Base-by-base conservation (phyloP, 164 flowering plant species). In the Nymphaea colorata region DNA sequence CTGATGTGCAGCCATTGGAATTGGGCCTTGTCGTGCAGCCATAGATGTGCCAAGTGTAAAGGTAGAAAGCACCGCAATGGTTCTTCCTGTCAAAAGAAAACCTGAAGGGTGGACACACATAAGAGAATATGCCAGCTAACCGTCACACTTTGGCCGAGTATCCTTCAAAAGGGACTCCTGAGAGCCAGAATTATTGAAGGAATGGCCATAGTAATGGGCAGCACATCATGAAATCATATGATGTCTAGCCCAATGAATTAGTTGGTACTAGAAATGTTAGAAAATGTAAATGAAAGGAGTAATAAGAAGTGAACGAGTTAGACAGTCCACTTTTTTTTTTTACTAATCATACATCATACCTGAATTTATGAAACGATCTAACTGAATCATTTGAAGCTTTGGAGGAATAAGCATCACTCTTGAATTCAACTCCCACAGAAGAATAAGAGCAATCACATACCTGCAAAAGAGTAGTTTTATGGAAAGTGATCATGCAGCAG, bases 1-100 rank as follows among this genome's bases (percentile, higher is more conserved):
- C 73, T 94, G 97, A 79, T 89, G 77, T 69, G 96, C 99, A 59
- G 99, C 99, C 99, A 90, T 91, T 16, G 79, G 79, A 59, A 82
- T 63, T 42, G 97, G 87, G 36, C 99, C 99, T 74, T 81, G 83
- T 59, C 76, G 86, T 67, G 99, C 99, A 70, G 92, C 97, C 85
- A 90, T 69, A 8, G 97, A 88, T 74, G 99, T 90, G 53, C 91
- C 85, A 41, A 91, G 62, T 43, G 97, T 91, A 82, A 83, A 76
- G 41, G 95, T 87, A 41, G 77, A 66, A 71, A 94, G 84, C 62
- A 86, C 87, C 59, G 95, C 89, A 65, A 94, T 55, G 44, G 87
- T 87, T 82, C 99, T 88, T 43, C 83, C 87, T 73, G 85, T 84
- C 64, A 94, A 77, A 72, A 94, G 89, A 53, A 86, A 88, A 63